These are phyloP conservation scores for Lactarius indigo DNA, from an alignment of 768 basidiomycete species.

Conservation along the genomic window DNA sequence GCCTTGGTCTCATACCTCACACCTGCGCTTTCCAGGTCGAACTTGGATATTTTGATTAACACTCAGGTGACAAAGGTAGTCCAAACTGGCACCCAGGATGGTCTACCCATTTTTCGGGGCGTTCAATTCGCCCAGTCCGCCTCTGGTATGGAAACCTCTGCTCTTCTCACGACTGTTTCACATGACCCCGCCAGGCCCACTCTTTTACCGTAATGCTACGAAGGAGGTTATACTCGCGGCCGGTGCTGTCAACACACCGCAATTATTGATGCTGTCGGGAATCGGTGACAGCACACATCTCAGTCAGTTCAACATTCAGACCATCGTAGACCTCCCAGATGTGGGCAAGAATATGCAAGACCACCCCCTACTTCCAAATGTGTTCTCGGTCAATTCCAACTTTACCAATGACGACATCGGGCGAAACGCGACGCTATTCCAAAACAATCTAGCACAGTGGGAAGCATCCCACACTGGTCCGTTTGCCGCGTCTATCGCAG, in stretches of 20 bases:
- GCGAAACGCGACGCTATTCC: constrained; percentile 14
- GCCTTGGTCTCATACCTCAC: too few relatives aligned
- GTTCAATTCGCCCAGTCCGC: neutral
- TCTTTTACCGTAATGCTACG: constrained; percentile 20
- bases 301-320: constrained; percentile 23
- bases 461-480: constrained; percentile 8
- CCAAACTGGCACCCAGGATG: neutral
- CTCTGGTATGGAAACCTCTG: neutral
- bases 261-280: constrained; percentile 32
- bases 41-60: neutral
- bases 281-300: constrained; percentile 29
- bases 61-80: neutral
- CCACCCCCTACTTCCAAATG: constrained; percentile 22
- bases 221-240: constrained; percentile 20
- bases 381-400: constrained; percentile 3
- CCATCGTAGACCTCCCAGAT: constrained; percentile 28
- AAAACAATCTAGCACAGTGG: constrained; percentile 14
- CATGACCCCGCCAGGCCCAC: neutral
- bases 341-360: constrained; percentile 33
- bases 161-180: neutral
- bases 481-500: constrained; percentile 1
- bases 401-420: constrained; percentile 9
- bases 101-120: neutral
- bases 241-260: constrained; percentile 19
- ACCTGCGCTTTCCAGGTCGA: constrained; percentile 1